Percentiles rank a stretch among this genome's conserved stretches.
Conservation (phyloP, 2,329 filamentous ascomycete species). For the Neofusicoccum cordaticola region DNA sequence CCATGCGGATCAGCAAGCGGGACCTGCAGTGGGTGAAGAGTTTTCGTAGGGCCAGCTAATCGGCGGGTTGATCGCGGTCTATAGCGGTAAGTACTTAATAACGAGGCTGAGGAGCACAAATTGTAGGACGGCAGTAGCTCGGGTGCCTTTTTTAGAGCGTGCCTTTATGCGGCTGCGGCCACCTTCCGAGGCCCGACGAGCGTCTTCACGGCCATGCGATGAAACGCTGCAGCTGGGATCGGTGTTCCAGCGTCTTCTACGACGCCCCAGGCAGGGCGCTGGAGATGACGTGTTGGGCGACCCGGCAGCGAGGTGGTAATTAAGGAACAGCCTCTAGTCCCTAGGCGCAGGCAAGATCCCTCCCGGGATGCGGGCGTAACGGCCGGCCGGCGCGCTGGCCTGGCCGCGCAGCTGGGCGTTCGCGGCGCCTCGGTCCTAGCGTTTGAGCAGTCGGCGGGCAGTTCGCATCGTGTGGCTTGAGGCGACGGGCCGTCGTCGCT, state of each 20-base stretch:
- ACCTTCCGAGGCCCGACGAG: background rate
- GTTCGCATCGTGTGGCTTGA: background rate
- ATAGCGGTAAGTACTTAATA: background rate
- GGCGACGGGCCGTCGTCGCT: background rate
- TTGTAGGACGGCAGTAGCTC: background rate
- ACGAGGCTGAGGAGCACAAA: no score
- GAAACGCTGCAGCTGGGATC: background rate
- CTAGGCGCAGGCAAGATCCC: background rate
- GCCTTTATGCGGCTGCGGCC: background rate
- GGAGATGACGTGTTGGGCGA: background rate
- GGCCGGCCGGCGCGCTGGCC: background rate
- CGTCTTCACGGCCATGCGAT: background rate
- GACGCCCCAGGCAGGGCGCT: background rate
- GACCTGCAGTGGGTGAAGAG: constrained; percentile 14
- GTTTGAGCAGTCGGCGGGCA: background rate
- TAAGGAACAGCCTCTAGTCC: background rate
- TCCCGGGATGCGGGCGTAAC: background rate
- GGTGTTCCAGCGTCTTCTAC: background rate
- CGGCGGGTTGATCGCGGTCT: background rate
- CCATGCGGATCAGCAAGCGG: constrained; percentile 14
- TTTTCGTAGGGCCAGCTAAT: background rate
- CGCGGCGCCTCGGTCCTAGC: background rate
- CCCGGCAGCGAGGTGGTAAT: background rate
- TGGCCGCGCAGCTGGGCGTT: background rate
- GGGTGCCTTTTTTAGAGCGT: background rate